phyloP scores from a whole-genome alignment of 1,284 basidiomycete genomes.

The Puccinia triticina region DNA sequence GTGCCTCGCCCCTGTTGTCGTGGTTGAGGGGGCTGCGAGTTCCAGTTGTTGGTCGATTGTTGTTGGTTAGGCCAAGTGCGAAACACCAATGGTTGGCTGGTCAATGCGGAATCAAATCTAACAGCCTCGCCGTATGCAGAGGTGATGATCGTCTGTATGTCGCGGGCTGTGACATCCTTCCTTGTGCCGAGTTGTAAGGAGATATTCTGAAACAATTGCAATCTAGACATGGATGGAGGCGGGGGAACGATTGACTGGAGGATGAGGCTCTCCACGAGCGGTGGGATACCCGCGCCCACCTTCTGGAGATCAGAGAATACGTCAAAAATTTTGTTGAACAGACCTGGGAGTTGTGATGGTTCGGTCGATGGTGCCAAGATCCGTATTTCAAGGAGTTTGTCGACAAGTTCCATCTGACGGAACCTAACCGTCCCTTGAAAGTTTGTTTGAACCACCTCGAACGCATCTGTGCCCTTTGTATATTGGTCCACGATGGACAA shows the following conservation, averaged over 20 bases:
- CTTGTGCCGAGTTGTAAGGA: neutral
- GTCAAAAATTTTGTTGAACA: conserved; percentile 14
- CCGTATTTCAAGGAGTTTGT: neutral
- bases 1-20: no score
- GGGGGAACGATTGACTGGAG: neutral
- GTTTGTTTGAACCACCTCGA: neutral
- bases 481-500: neutral
- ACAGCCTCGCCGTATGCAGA: neutral
- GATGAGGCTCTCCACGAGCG: neutral
- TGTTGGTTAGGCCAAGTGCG: neutral
- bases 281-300: neutral
- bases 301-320: neutral
- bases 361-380: neutral
- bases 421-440: neutral
- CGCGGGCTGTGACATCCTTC: neutral
- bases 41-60: neutral
- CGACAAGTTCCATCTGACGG: neutral
- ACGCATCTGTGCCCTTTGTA: neutral
- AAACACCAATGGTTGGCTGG: neutral
- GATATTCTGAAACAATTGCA: conserved; percentile 14
- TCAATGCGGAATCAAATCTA: neutral
- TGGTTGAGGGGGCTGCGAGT: neutral
- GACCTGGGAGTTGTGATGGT: neutral
- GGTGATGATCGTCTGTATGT: conserved; percentile 8
- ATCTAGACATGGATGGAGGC: neutral